phyloP scores from a whole-genome alignment of 2,329 filamentous ascomycete species.

The Aureobasidium sp. region DNA sequence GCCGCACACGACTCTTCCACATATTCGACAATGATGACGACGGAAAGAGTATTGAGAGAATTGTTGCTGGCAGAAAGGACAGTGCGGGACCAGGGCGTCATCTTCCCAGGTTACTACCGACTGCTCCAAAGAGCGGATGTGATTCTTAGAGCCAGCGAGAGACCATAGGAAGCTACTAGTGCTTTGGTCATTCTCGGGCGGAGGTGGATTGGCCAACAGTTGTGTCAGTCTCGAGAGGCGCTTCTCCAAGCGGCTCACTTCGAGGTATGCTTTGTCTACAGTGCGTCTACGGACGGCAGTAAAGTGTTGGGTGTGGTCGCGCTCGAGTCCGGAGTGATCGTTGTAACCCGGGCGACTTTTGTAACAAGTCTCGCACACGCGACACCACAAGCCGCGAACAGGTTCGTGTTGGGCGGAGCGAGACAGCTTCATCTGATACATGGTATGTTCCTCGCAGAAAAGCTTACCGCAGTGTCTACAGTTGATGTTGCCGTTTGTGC shows the following conservation, averaged over 20 bases:
- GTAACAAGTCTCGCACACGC: slow-evolving; percentile 98
- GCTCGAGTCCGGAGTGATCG: slow-evolving; percentile 56
- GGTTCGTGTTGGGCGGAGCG: slow-evolving; percentile 85
- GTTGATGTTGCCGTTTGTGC: slow-evolving; percentile 78
- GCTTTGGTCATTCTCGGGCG: slow-evolving; percentile 50
- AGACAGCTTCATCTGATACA: slow-evolving; percentile 99
- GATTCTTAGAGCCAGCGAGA: slow-evolving; percentile 52
- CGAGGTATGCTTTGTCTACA: slow-evolving; percentile 78
- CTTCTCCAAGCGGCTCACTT: slow-evolving; percentile 86
- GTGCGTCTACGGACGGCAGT: slow-evolving; percentile 62
- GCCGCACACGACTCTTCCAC: slow-evolving; percentile 86
- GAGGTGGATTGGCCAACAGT: slow-evolving; percentile 67
- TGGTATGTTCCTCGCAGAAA: slow-evolving; percentile 96
- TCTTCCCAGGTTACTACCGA: slow-evolving; percentile 94
- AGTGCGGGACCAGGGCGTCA: slow-evolving; percentile 69
- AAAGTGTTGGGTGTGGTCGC: slow-evolving; percentile 69
- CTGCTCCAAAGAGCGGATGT: slow-evolving; percentile 73
- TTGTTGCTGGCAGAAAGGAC: slow-evolving; percentile 92
- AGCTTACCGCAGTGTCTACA: slow-evolving; percentile 87
- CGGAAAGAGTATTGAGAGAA: slow-evolving; percentile 91
- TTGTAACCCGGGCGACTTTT: slow-evolving; percentile 95
- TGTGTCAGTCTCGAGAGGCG: slow-evolving; percentile 84
- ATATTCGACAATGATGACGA: slow-evolving; percentile 89
- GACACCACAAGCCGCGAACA: slow-evolving; percentile 81
- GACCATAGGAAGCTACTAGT: slow-evolving; percentile 50